Conservation (phyloP, 2,329 filamentous ascomycete genomes). For the Cyanodermella asteris region DNA sequence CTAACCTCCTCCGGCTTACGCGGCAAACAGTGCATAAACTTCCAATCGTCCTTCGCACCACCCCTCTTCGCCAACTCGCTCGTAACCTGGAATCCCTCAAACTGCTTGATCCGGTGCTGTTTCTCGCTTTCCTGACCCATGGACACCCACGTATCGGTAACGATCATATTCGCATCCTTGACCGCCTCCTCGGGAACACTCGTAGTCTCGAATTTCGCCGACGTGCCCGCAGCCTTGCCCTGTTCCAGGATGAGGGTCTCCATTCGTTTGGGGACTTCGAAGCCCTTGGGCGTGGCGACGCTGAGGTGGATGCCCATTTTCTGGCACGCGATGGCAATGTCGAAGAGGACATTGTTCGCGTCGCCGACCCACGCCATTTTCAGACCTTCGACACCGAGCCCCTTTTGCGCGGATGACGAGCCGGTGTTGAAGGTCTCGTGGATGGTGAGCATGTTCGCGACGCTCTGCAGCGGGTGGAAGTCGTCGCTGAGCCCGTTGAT, state of each 20-base stretch:
- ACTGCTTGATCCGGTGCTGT: conserved; percentile 54
- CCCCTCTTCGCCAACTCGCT: conserved; percentile 61
- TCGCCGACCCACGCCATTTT: conserved; percentile 93
- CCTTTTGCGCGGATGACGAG: conserved; percentile 11
- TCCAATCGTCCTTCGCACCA: conserved; percentile 74
- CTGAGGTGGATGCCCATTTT: conserved; percentile 64
- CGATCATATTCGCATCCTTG: conserved; percentile 66
- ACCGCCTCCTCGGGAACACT: conserved; percentile 65
- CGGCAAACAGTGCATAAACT: conserved; percentile 96
- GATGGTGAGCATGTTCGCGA: conserved; percentile 85
- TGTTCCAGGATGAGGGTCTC: conserved; percentile 46
- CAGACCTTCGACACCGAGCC: conserved; percentile 53
- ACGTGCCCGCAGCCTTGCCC: conserved; percentile 30
- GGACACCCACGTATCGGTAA: conserved; percentile 94
- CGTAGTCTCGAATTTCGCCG: conserved; percentile 53
- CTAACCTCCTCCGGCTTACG: conserved; percentile 80
- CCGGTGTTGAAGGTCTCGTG: conserved; percentile 45
- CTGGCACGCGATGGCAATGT: conserved; percentile 67
- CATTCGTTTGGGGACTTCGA: conserved; percentile 60
- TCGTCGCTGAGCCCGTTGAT: conserved; percentile 77
- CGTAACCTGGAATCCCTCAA: conserved; percentile 81
- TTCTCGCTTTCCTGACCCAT: conserved; percentile 92
- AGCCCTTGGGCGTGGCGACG: conserved; percentile 70
- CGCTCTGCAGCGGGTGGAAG: conserved; percentile 82
- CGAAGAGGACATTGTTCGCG: conserved; percentile 78